phyloP scores from a whole-genome alignment of 2,329 filamentous ascomycete species.

The Fusarium globosum region DNA sequence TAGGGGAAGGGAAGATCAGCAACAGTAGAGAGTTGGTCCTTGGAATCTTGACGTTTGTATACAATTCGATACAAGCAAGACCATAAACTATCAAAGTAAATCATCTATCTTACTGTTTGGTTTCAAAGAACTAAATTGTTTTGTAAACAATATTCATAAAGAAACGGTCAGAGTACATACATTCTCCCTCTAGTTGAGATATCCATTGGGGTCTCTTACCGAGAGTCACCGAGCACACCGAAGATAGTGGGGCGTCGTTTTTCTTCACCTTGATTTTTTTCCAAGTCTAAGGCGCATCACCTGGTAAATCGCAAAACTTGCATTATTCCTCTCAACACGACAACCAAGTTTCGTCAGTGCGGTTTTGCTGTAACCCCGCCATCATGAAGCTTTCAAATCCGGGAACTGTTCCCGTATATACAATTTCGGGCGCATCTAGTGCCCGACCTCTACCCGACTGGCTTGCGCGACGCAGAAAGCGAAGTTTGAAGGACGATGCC shows the following conservation, averaged over 20 bases:
- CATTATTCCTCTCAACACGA: constrained; percentile 14
- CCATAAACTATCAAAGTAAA: neutral
- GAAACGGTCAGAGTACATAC: neutral
- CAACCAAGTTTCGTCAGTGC: constrained; percentile 28
- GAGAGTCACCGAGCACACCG: constrained; percentile 37
- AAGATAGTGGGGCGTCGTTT: constrained; percentile 35
- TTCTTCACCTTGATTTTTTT: constrained; percentile 49
- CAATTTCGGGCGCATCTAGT: constrained; percentile 90
- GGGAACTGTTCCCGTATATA: constrained; percentile 90
- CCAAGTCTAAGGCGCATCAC: constrained; percentile 24
- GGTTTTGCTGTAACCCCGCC: constrained; percentile 13
- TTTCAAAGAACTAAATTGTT: too few species aligned
- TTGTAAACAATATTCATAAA: neutral
- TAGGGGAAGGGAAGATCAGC: neutral
- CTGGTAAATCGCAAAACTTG: constrained; percentile 32
- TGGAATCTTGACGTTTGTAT: neutral
- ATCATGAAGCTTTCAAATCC: constrained; percentile 85
- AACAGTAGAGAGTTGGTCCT: neutral
- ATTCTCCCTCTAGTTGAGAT: neutral
- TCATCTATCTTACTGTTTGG: neutral
- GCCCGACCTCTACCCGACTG: constrained; percentile 92
- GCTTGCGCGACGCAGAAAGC: constrained; percentile 89
- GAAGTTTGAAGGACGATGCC: constrained; percentile 89
- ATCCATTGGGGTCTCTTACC: constrained; percentile 11
- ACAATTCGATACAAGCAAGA: neutral